phyloP scores from a whole-genome alignment of 306 rosid genomes.

The Vigna nakashimae region DNA sequence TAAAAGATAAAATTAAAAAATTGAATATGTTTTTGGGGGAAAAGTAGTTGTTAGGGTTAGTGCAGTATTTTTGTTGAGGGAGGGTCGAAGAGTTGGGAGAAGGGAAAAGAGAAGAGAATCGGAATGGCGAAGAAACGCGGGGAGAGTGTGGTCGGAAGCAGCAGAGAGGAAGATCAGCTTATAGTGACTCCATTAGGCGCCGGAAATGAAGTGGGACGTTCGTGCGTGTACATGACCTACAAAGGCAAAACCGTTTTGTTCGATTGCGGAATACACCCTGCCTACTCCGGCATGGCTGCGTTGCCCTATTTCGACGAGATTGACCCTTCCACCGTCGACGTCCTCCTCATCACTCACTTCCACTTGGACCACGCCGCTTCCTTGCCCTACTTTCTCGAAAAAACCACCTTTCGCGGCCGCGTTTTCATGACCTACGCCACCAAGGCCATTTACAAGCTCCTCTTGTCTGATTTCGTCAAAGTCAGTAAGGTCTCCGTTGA shows the following conservation, averaged over 20 bases:
- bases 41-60: no score
- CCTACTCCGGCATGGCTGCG: constrained; percentile 95
- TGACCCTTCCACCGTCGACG: constrained; percentile 88
- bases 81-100: neutral
- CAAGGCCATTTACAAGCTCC: constrained; percentile 88
- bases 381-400: constrained; percentile 88
- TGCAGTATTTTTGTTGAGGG: no score
- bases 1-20: no score
- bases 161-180: constrained; percentile 77
- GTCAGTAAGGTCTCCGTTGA: constrained; percentile 95
- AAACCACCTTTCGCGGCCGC: constrained; percentile 91
- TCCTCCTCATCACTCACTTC: constrained; percentile 91
- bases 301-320: constrained; percentile 96
- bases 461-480: constrained; percentile 83
- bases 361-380: constrained; percentile 97
- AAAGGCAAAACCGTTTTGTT: constrained; percentile 76
- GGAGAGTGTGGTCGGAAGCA: constrained; percentile 20
- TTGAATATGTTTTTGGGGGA: no score
- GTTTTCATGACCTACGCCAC: constrained; percentile 98
- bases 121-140: constrained; percentile 59
- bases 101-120: neutral
- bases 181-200: constrained; percentile 86
- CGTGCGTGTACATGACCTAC: constrained; percentile 85
- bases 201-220: constrained; percentile 94
- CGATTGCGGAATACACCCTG: constrained; percentile 97